These are phyloP conservation scores for Fusarium tanahbumbuense DNA, from an alignment of 2,329 filamentous ascomycete species.

Conservation along the genomic window DNA sequence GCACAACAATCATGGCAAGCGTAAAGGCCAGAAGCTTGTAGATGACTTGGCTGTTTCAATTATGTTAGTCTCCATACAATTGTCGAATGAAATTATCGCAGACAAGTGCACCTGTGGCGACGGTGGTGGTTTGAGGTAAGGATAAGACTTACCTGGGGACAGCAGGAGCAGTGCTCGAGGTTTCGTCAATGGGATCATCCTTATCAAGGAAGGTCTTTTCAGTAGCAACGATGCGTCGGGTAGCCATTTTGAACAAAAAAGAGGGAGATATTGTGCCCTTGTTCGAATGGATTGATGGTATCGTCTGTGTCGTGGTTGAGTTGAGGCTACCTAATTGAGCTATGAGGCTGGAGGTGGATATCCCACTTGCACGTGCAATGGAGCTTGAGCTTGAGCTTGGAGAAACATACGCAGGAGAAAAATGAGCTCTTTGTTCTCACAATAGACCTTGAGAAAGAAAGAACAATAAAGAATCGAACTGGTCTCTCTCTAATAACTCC, in stretches of 20 bases:
- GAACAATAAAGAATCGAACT: not conserved
- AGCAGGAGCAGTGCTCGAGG: slow-evolving; percentile 82
- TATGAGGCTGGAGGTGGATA: slow-evolving; percentile 21
- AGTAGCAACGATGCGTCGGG: slow-evolving; percentile 71
- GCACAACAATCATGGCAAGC: slow-evolving; percentile 87
- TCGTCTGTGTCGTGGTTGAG: slow-evolving; percentile 19
- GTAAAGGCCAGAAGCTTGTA: slow-evolving; percentile 91
- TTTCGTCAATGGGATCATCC: slow-evolving; percentile 64
- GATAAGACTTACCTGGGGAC: slow-evolving; percentile 76
- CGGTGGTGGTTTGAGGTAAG: slow-evolving; percentile 12
- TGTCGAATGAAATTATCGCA: not conserved
- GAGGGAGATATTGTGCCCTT: not conserved
- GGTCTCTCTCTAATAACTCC: too few species aligned
- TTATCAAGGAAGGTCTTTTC: slow-evolving; percentile 76
- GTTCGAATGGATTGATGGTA: not conserved
- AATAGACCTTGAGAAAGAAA: not conserved
- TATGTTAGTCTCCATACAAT: slow-evolving; percentile 11
- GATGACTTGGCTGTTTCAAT: slow-evolving; percentile 76
- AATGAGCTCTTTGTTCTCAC: slow-evolving; percentile 23
- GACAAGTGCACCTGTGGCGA: slow-evolving; percentile 8
- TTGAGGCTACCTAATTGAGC: slow-evolving; percentile 18
- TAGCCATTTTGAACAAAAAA: slow-evolving; percentile 68
- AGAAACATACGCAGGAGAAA: slow-evolving; percentile 16
- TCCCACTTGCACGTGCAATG: slow-evolving; percentile 44
- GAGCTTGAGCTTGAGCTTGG: not conserved